Conservation (phyloP, 2,329 filamentous ascomycete genomes). For the Aspergillus luchuensis region DNA sequence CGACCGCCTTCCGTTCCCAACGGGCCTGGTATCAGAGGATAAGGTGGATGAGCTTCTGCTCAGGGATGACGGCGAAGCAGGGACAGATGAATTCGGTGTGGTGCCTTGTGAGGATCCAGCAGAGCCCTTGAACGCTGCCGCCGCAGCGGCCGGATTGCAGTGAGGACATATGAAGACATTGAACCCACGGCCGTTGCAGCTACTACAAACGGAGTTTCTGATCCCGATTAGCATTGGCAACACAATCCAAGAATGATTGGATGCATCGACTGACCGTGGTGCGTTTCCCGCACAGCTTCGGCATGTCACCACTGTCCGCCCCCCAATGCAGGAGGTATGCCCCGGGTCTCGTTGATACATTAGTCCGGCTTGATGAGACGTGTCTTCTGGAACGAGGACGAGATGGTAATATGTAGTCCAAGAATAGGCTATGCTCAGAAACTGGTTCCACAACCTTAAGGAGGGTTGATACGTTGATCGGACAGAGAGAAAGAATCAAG, state of each 20-base stretch:
- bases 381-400: slow-evolving; percentile 12
- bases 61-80: slow-evolving; percentile 27
- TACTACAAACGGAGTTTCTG: slow-evolving; percentile 30
- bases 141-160: slow-evolving; percentile 32
- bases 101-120: slow-evolving; percentile 9
- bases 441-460: neutral
- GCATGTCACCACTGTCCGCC: slow-evolving; percentile 37
- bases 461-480: neutral
- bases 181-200: slow-evolving; percentile 35
- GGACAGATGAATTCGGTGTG: slow-evolving; percentile 20
- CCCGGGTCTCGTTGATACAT: slow-evolving; percentile 32
- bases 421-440: neutral
- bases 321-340: slow-evolving; percentile 38
- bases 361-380: slow-evolving; percentile 23
- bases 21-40: slow-evolving; percentile 19
- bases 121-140: slow-evolving; percentile 10
- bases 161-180: slow-evolving; percentile 34
- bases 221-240: neutral
- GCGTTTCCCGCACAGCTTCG: slow-evolving; percentile 41
- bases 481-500: neutral
- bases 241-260: neutral
- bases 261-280: slow-evolving; percentile 31
- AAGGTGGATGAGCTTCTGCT: slow-evolving; percentile 33
- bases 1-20: slow-evolving; percentile 16
- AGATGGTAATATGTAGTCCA: neutral